Base-by-base conservation (phyloP, 1,284 basidiomycete genomes). In the Sporisorium iseilematis-ciliati region DNA sequence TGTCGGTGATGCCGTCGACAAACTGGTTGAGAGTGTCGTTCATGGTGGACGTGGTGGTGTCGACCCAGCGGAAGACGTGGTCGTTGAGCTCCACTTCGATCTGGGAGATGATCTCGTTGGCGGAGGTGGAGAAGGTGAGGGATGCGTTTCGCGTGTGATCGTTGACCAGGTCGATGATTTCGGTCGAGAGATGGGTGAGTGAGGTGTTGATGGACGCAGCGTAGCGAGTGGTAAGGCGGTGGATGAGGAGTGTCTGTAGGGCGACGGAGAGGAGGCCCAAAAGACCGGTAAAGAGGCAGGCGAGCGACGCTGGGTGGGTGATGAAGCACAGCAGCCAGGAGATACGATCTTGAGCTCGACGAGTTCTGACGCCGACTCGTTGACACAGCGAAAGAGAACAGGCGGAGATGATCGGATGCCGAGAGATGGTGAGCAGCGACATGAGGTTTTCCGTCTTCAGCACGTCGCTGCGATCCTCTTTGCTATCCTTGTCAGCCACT, bases 211-310 rank as follows among this genome's bases (percentile, higher is more conserved):
- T 51, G 16, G 49, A 43, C 0, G 53, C 16, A 3, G 67, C 18
- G 57, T 75, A 81, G 29, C 57, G 48, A 16, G 31, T 1, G 35
- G 78, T 56, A 6, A 86, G 64, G 0, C 76, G 71, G 10, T 78
- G 68, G 26, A 86, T 43, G 7, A 81, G 93, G 40, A 91, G 81
- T 20, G 97, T 88, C 86, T 99, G 96, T 21, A 95, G 87, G 83
- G 95, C 88, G 29, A 97, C 90, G n/a, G 91, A 91, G 55, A 97
- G 86, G n/a, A 98, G 86, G 16, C 95, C 95, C 71, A 97, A 90
- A 70, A 95, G 87, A 12, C 95, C 94, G 79, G 97, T 93, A 65
- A 94, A 89, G 83, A 98, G 91, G 81, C 94, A 92, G 0, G 92
- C 92, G 43, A 97, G 89, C 1, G 93, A 93, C 0, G 94, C 92